phyloP scores from a whole-genome alignment of 805 yeast species.

The Helenozyma rhizophorensis region DNA sequence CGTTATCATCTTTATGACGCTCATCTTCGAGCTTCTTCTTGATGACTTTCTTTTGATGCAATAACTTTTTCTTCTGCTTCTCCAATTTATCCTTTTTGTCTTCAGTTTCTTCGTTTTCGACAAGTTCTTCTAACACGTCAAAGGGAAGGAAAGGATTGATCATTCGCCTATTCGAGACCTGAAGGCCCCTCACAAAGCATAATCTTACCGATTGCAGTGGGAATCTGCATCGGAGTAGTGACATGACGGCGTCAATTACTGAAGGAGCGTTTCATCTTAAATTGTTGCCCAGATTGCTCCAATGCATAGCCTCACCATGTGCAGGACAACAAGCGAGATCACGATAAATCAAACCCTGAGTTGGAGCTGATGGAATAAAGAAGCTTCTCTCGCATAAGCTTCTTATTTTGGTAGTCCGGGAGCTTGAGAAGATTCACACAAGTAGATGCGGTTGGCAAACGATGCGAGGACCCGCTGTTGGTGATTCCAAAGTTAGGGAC shows the following conservation, averaged over 20 bases:
- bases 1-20: background rate
- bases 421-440: constrained; percentile 84
- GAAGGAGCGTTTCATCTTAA: background rate
- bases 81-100: constrained; percentile 24
- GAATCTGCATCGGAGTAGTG: too few relatives aligned
- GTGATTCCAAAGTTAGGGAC: constrained; percentile 78
- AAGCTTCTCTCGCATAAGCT: constrained; percentile 52
- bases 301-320: background rate
- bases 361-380: constrained; percentile 75
- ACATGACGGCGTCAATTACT: background rate
- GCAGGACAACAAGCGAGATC: too few relatives aligned
- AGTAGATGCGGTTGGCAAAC: constrained; percentile 90
- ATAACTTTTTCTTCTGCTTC: constrained; percentile 23
- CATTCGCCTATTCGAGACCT: too few relatives aligned
- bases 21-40: constrained; percentile 8
- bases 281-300: background rate
- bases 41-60: constrained; percentile 17
- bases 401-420: constrained; percentile 63
- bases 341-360: constrained; percentile 76
- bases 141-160: constrained; percentile 41
- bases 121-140: constrained; percentile 36
- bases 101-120: constrained; percentile 27
- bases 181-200: too few relatives aligned
- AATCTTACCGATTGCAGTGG: too few relatives aligned
- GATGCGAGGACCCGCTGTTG: constrained; percentile 51